Conservation (phyloP, 1,284 basidiomycete genomes). For the Cerrena zonata region DNA sequence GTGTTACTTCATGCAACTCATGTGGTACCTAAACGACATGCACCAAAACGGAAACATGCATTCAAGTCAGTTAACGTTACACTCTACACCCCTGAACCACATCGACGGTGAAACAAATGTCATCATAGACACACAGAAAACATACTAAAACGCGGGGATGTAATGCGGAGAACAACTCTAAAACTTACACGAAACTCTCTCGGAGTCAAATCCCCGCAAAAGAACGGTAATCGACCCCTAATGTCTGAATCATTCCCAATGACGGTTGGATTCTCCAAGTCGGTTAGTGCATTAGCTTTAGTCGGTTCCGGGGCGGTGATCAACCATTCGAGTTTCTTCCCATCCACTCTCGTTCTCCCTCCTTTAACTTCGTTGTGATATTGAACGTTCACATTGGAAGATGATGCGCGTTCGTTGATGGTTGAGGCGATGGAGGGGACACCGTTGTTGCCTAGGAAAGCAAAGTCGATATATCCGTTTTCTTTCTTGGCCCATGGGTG, state of each 20-base stretch:
- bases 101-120: too few relatives aligned
- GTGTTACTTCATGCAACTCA: not conserved
- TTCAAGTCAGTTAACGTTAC: not conserved
- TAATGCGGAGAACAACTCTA: not conserved
- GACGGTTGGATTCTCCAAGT: not conserved
- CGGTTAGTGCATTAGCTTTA: conserved; percentile 1
- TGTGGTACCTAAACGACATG: conserved; percentile 5
- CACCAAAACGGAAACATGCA: not conserved
- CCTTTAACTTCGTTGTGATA: conserved; percentile 43
- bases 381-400: conserved; percentile 22
- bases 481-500: conserved; percentile 49
- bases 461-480: conserved; percentile 63
- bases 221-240: conserved; percentile 53
- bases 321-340: conserved; percentile 51
- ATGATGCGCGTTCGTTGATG: conserved; percentile 46
- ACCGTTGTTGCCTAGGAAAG: conserved; percentile 47
- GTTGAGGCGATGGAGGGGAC: conserved; percentile 37
- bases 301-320: conserved; percentile 35
- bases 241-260: conserved; percentile 7
- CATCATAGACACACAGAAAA: not conserved
- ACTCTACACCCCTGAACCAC: too few relatives aligned
- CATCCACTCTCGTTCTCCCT: conserved; percentile 49
- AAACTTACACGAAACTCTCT: conserved; percentile 47
- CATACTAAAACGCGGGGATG: not conserved
- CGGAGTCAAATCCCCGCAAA: conserved; percentile 65